These are phyloP conservation scores for Murraya koenigii DNA, from an alignment of 345 rosid species.

Conservation along the genomic window DNA sequence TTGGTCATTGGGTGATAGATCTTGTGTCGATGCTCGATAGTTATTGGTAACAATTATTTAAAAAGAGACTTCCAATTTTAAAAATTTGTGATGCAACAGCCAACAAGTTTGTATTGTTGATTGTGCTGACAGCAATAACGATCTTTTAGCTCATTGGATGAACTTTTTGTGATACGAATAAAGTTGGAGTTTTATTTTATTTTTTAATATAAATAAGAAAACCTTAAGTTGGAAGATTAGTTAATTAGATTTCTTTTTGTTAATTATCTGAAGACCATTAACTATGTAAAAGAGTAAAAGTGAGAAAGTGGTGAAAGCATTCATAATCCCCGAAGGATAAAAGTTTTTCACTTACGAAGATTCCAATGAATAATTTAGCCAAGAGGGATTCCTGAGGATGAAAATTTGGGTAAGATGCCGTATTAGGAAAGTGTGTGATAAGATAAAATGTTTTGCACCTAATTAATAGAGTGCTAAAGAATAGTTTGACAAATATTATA, in stretches of 20 bases:
- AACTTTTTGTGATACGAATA: not conserved
- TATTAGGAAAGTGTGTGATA: conserved; percentile 26
- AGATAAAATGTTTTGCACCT: not conserved
- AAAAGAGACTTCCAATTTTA: not conserved
- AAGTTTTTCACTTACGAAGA: conserved; percentile 9
- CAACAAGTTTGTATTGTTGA: not conserved
- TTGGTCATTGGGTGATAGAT: no score
- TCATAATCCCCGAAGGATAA: conserved; percentile 6
- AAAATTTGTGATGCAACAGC: not conserved
- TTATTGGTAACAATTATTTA: not conserved
- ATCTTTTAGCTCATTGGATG: not conserved
- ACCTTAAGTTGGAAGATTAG: not conserved
- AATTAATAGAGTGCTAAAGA: conserved; percentile 9
- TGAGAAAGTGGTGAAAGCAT: not conserved
- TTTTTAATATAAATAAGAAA: no score
- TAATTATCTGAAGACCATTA: not conserved
- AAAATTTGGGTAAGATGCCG: conserved; percentile 19
- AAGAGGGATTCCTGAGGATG: conserved; percentile 16
- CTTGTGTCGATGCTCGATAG: no score
- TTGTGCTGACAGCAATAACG: not conserved
- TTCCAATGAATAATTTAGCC: conserved; percentile 12
- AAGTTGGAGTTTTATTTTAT: no score
- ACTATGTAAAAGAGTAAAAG: not conserved
- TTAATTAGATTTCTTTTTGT: not conserved
- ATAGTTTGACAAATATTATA: conserved; percentile 12